These are phyloP conservation scores for Penicillium brevicompactum DNA, from an alignment of 2,329 filamentous ascomycete species.

Conservation along the genomic window DNA sequence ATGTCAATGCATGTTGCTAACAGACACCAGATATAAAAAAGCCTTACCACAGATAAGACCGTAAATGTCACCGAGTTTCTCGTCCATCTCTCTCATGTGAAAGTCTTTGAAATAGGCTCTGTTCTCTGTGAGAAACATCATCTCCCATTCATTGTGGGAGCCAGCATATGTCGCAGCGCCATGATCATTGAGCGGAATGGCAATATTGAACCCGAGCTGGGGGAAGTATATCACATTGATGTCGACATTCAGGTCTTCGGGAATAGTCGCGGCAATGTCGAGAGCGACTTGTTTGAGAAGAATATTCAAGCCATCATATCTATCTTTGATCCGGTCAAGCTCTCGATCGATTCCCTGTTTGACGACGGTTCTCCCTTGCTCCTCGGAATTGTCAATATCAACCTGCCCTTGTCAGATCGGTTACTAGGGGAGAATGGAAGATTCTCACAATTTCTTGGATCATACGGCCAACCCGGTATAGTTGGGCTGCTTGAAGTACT, in stretches of 20 bases:
- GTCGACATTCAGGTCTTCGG: constrained; percentile 55
- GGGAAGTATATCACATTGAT: constrained; percentile 87
- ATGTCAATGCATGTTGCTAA: background rate
- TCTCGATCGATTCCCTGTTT: constrained; percentile 69
- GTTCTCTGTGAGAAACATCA: constrained; percentile 71
- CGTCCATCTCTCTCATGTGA: constrained; percentile 78
- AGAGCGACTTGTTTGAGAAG: constrained; percentile 70
- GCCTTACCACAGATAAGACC: constrained; percentile 74
- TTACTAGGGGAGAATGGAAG: background rate
- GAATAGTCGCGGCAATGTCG: constrained; percentile 64
- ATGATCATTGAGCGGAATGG: constrained; percentile 65
- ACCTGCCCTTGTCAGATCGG: constrained; percentile 49
- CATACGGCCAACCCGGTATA: constrained; percentile 68
- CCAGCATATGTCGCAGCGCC: constrained; percentile 67
- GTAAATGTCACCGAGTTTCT: constrained; percentile 80
- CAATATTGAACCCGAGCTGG: constrained; percentile 85
- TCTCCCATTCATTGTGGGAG: constrained; percentile 70
- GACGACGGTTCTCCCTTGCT: constrained; percentile 72
- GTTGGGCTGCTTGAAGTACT: constrained; percentile 58
- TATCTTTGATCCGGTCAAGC: constrained; percentile 76
- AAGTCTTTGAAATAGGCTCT: constrained; percentile 83
- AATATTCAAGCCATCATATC: constrained; percentile 74
- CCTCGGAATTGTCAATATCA: constrained; percentile 76
- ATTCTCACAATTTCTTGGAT: constrained; percentile 65
- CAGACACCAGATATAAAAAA: background rate